Percentiles rank a stretch among this genome's conserved stretches.
Evolutionary conservation across 2,329 filamentous ascomycete genomes (phyloP).

Genomic region (Hypoxylon sp.): DNA sequence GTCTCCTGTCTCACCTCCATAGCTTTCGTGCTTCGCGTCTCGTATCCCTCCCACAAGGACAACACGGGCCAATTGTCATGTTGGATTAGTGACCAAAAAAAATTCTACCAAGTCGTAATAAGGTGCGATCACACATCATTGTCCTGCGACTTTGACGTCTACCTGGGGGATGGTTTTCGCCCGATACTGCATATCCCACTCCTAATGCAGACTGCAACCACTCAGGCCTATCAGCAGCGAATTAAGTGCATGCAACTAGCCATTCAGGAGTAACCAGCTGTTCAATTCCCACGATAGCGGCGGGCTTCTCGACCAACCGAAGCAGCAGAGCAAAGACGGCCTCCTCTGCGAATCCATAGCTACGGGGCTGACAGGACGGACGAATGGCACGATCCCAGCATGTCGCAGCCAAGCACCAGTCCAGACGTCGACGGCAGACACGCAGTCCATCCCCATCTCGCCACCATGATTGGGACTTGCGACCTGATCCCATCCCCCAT

Average conservation of each 20-base stretch:
- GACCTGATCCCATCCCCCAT: constrained; percentile 48
- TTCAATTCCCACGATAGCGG: constrained; percentile 49
- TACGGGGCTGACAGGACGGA: constrained; percentile 49
- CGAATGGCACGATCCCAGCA: constrained; percentile 52
- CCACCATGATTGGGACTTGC: constrained; percentile 51
- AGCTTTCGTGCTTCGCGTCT: constrained; percentile 22
- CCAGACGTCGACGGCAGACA: constrained; percentile 48
- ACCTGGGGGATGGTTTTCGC: constrained; percentile 46
- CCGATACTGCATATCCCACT: constrained; percentile 50
- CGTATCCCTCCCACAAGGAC: constrained; percentile 16
- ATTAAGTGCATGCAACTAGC: constrained; percentile 47
- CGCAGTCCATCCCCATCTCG: constrained; percentile 48
- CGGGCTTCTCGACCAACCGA: constrained; percentile 48
- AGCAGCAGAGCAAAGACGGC: constrained; percentile 41
- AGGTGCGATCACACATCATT: constrained; percentile 44
- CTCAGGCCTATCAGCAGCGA: constrained; percentile 50
- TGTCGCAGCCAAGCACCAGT: constrained; percentile 49
- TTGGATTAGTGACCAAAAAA: constrained; percentile 21
- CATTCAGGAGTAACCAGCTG: constrained; percentile 54
- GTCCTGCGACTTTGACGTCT: constrained; percentile 45
- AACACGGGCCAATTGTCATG: constrained; percentile 37
- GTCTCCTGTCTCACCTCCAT: constrained; percentile 35
- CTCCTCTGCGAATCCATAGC: constrained; percentile 45
- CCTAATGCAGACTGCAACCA: constrained; percentile 50
- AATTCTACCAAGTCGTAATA: constrained; percentile 33